Conservation (phyloP, 2,329 filamentous ascomycete genomes). For the Aspergillus sp. region DNA sequence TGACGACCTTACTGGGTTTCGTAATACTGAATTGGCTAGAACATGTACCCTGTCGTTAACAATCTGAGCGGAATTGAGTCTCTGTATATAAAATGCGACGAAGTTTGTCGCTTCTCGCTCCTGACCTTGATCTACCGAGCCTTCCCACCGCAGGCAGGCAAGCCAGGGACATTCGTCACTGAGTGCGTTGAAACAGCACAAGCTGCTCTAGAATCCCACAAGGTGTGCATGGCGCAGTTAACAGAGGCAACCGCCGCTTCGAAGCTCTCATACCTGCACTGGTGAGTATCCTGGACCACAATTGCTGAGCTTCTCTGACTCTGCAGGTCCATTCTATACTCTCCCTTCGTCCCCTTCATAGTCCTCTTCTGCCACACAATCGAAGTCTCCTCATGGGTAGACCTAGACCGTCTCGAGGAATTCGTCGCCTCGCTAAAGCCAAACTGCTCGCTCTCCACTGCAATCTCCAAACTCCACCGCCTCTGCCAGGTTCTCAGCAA, state of each 20-base stretch:
- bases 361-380: slow-evolving; percentile 51
- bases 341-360: slow-evolving; percentile 52
- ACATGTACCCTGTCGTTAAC: slow-evolving; percentile 12
- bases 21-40: slow-evolving; percentile 1
- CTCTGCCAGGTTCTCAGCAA: slow-evolving; percentile 63
- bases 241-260: slow-evolving; percentile 27
- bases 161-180: slow-evolving; percentile 32
- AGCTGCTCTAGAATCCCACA: slow-evolving; percentile 34
- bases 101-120: slow-evolving; percentile 37
- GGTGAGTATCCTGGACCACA: slow-evolving; percentile 22
- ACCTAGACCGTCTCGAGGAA: slow-evolving; percentile 56
- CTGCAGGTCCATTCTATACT: slow-evolving; percentile 40
- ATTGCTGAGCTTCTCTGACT: background rate
- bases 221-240: slow-evolving; percentile 28
- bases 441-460: slow-evolving; percentile 55
- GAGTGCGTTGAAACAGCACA: slow-evolving; percentile 41
- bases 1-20: background rate
- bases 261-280: slow-evolving; percentile 38
- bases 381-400: slow-evolving; percentile 53
- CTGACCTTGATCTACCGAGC: slow-evolving; percentile 43
- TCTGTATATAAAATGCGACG: slow-evolving; percentile 32
- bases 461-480: slow-evolving; percentile 61
- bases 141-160: slow-evolving; percentile 32
- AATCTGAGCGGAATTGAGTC: slow-evolving; percentile 27
- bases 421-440: slow-evolving; percentile 59